phyloP scores from a whole-genome alignment of 2,329 filamentous ascomycete genomes.

The Parascedosporium putredinis region DNA sequence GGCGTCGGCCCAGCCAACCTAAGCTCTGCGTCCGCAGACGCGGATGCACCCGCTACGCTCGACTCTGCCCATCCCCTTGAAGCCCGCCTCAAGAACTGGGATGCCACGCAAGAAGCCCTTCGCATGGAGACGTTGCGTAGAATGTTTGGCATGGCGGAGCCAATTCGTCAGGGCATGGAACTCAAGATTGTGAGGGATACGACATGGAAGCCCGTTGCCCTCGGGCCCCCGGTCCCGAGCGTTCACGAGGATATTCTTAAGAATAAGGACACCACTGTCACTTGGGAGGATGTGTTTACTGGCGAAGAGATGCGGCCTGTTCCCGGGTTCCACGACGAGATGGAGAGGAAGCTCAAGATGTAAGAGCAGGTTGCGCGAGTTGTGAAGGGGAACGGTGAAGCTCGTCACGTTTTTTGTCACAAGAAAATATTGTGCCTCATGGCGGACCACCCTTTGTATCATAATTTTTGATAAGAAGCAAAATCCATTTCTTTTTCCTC shows the following conservation, averaged over 20 bases:
- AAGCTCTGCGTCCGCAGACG: slow-evolving; percentile 29
- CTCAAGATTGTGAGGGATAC: slow-evolving; percentile 74
- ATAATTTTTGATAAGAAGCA: too few relatives aligned
- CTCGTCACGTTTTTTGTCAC: background rate
- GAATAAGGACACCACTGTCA: slow-evolving; percentile 65
- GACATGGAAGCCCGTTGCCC: slow-evolving; percentile 65
- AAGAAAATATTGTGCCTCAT: background rate
- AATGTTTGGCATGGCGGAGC: slow-evolving; percentile 86
- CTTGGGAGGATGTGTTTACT: slow-evolving; percentile 89
- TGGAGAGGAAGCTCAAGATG: slow-evolving; percentile 87
- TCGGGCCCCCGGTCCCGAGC: slow-evolving; percentile 48
- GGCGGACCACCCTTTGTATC: background rate
- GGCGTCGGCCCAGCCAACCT: slow-evolving; percentile 58
- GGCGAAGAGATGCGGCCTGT: slow-evolving; percentile 64
- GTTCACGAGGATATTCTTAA: slow-evolving; percentile 85
- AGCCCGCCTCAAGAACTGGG: slow-evolving; percentile 79
- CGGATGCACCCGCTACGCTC: slow-evolving; percentile 33
- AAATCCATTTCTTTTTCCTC: too few relatives aligned
- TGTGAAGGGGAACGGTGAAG: background rate
- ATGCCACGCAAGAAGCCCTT: slow-evolving; percentile 73
- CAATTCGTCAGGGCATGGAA: slow-evolving; percentile 88
- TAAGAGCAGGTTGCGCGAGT: too few relatives aligned
- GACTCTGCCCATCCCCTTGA: slow-evolving; percentile 78
- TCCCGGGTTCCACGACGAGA: slow-evolving; percentile 77
- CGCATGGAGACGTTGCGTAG: slow-evolving; percentile 84